Evolutionary conservation across 495 filamentous ascomycete genomes (phyloP), one percentile per base, ranked within the genome.

Genomic region (Penicillium dipodomyicola): DNA sequence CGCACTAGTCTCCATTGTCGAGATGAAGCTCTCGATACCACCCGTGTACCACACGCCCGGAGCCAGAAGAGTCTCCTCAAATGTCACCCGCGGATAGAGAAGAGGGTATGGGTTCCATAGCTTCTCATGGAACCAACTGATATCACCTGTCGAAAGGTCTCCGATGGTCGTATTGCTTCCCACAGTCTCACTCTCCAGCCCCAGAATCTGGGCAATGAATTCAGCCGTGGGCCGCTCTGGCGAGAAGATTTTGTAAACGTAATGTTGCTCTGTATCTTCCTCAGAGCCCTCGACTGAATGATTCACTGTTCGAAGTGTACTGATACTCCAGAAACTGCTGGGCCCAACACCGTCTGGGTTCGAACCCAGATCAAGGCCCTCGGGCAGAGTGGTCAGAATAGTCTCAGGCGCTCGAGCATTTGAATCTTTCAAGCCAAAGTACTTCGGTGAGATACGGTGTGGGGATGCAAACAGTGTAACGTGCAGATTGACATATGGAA

Each of bases 241-340:
- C 0, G 91, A 95, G 80, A 97, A 98, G 56, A 97, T 89, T 71
- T 98, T 98, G 77, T 97, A 98, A 29, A 96, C 80, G 62, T 89
- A 92, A 67, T 98, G 93, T 17, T 59, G 37, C 37, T 65, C 54
- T 0, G 62, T 56, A 17, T 72, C 60, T 43, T 72, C 60, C 46
- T 73, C 59, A 6, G 75, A 56, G 10, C 66, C 59, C 0, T 80
- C 76, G 29, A 70, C 65, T 0, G 86, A 81, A 52, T 87, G 88
- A 30, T 72, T 65, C 8, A 87, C 77, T n/a, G 76, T 80, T 10
- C 82, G 80, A 17, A 96, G 80, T 10, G 85, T 87, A 58, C 87
- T 95, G 68, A 96, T 87, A 67, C 88, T 93, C 80, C 88, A 97
- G 80, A 96, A 97, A 3, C 82, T 83, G 0, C 88, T 77, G 12